Evolutionary conservation across 2,329 filamentous ascomycete species (phyloP).

Genomic region (Dryadomyces quercus-mongolicae): DNA sequence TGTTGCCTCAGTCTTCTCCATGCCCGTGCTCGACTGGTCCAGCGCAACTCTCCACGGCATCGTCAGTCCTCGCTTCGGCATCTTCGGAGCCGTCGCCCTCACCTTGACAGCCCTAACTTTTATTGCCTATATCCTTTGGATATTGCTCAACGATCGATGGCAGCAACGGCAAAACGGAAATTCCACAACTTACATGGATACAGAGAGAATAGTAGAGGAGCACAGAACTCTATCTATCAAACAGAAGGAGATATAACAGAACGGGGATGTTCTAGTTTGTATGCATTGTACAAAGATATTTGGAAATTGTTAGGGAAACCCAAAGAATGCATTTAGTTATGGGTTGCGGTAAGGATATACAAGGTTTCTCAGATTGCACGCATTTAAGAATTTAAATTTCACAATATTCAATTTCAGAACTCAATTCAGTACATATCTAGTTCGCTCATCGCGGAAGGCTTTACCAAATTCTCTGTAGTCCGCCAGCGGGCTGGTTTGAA

Average conservation of each 20-base stretch:
- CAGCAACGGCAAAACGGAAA: not conserved
- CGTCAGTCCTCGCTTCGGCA: not conserved
- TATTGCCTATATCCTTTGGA: not conserved
- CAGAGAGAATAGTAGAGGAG: too few species aligned
- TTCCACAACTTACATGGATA: too few species aligned
- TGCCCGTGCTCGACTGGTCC: not conserved
- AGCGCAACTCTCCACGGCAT: not conserved
- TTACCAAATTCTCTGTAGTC: not conserved
- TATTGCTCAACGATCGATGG: not conserved
- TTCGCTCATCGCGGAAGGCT: not conserved
- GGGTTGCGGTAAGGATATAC: not conserved
- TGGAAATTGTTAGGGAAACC: too few species aligned
- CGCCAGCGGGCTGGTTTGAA: not conserved
- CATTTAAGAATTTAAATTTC: not conserved
- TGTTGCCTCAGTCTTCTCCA: not conserved
- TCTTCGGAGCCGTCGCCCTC: not conserved
- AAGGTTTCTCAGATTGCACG: too few species aligned
- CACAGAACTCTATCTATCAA: too few species aligned
- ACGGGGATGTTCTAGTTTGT: too few species aligned
- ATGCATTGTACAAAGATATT: too few species aligned
- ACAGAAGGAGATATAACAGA: too few species aligned
- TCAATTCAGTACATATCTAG: not conserved
- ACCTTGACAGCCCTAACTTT: not conserved
- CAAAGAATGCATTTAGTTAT: not conserved
- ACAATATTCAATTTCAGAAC: not conserved